These are phyloP conservation scores for Trametes coccinea DNA, from an alignment of 768 basidiomycete genomes.

Conservation along the genomic window DNA sequence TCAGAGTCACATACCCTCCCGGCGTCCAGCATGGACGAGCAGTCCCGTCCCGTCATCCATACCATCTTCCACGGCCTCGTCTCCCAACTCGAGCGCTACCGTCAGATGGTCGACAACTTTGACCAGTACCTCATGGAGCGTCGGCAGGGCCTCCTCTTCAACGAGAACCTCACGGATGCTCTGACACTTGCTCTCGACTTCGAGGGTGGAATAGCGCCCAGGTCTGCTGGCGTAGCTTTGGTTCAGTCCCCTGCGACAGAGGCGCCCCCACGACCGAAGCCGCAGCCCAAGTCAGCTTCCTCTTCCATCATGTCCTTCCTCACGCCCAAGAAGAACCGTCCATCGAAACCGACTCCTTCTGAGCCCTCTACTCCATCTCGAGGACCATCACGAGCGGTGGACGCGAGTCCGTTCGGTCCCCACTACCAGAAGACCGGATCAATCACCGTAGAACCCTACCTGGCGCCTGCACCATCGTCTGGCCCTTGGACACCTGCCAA, in stretches of 20 bases:
- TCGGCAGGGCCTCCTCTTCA: constrained; percentile 85
- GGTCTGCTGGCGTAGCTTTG: constrained; percentile 33
- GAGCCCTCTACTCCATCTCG: constrained; percentile 52
- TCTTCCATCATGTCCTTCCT: constrained; percentile 74
- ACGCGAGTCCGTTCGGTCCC: constrained; percentile 77
- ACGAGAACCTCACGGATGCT: constrained; percentile 90
- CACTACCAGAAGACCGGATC: constrained; percentile 82
- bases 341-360: constrained; percentile 35
- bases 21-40: constrained; percentile 68
- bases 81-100: constrained; percentile 78
- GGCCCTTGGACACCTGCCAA: constrained; percentile 67
- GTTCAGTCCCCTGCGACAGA: constrained; percentile 26
- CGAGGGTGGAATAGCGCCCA: constrained; percentile 29
- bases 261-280: constrained; percentile 32
- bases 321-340: constrained; percentile 71
- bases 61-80: constrained; percentile 80
- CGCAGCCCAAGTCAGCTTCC: constrained; percentile 51
- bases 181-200: constrained; percentile 72
- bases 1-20: constrained; percentile 59
- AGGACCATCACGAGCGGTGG: constrained; percentile 42
- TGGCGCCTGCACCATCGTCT: constrained; percentile 56
- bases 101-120: constrained; percentile 71
- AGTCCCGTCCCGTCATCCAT: constrained; percentile 76
- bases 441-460: constrained; percentile 69
- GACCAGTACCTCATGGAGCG: constrained; percentile 84